Conservation (phyloP, 1,139 yeast genomes). For the Martiniozyma asiatica region DNA sequence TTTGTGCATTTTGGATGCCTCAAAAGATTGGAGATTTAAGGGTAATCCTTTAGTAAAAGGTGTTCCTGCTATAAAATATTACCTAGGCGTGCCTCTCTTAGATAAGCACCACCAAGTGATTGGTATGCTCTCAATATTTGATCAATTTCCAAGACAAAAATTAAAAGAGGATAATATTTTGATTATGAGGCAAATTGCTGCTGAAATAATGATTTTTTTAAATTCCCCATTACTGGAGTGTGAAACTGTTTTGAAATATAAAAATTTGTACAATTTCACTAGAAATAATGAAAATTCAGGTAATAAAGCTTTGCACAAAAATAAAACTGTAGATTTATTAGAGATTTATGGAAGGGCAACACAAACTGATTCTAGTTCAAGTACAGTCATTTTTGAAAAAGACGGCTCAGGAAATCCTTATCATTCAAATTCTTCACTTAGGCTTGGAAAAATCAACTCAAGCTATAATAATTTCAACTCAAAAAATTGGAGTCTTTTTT, state of each 20-base stretch:
- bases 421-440: conserved; percentile 34
- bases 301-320: not conserved
- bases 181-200: conserved; percentile 28
- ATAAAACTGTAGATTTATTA: conserved; percentile 6
- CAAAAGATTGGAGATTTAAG: conserved; percentile 55
- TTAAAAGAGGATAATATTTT: conserved; percentile 28
- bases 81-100: conserved; percentile 50
- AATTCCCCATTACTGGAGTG: conserved; percentile 14
- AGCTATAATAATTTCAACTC: no score
- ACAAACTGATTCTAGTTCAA: conserved; percentile 22
- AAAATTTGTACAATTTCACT: no score
- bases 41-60: conserved; percentile 54
- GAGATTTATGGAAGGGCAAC: conserved; percentile 40
- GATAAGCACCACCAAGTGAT: conserved; percentile 29
- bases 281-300: not conserved
- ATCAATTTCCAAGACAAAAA: conserved; percentile 30
- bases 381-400: conserved; percentile 37
- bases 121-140: conserved; percentile 55
- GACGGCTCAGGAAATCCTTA: conserved; percentile 55
- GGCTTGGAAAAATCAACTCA: no score
- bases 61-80: conserved; percentile 45
- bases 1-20: conserved; percentile 45
- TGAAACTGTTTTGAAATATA: no score
- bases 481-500: no score
- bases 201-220: conserved; percentile 33